Conservation (phyloP, 441 rosid genomes). For the Geranium incanum region DNA sequence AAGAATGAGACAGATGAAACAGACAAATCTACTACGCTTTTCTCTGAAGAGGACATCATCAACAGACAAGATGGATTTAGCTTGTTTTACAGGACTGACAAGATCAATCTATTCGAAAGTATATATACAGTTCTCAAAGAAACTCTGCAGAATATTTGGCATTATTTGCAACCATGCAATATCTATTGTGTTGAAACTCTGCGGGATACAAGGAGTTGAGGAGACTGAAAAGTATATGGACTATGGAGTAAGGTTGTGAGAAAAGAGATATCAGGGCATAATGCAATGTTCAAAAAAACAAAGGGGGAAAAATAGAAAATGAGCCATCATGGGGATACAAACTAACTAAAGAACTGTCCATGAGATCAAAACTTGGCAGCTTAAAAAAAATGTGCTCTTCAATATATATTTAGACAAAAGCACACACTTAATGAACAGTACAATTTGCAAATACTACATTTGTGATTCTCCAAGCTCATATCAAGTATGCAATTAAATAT, state of each 20-base stretch:
- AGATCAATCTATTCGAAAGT: neutral
- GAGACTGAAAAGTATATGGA: neutral
- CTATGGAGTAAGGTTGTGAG: neutral
- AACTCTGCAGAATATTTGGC: neutral
- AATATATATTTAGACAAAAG: neutral
- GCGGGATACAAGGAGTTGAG: neutral
- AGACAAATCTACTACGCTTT: neutral
- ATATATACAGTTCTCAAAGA: neutral
- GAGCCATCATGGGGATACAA: neutral
- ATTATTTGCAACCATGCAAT: neutral
- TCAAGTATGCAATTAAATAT: neutral
- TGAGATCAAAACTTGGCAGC: neutral
- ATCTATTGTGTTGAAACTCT: neutral
- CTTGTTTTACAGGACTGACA: neutral
- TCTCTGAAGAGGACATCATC: neutral
- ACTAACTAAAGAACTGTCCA: neutral
- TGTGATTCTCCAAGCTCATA: neutral
- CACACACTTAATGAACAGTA: neutral
- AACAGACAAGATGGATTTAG: neutral
- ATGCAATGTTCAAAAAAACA: too few relatives aligned
- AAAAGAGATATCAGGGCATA: too few relatives aligned
- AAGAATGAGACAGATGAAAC: too few relatives aligned
- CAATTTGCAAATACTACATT: too few relatives aligned
- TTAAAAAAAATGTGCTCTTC: neutral
- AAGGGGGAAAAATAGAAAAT: too few relatives aligned